Conservation (phyloP, 1,284 basidiomycete genomes). For the Mycocalia duriaeana region DNA sequence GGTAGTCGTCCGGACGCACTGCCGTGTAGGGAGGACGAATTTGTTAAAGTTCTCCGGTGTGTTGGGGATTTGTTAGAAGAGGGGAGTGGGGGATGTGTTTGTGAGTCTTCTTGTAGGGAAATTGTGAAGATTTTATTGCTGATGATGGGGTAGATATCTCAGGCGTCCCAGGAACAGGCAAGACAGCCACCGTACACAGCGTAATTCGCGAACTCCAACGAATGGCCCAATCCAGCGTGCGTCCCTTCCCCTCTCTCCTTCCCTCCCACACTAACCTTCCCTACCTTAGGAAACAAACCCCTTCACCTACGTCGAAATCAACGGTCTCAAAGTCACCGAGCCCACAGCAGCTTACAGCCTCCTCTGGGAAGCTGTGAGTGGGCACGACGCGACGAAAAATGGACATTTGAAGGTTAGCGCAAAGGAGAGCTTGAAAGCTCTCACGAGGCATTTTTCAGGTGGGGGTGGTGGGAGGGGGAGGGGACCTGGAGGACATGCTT, state of each 20-base stretch:
- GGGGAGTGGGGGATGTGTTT: conserved; percentile 92
- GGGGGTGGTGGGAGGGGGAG: no score
- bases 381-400: conserved; percentile 58
- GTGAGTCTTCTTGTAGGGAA: conserved; percentile 44
- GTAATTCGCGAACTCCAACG: conserved; percentile 84
- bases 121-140: not conserved
- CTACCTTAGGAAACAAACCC: conserved; percentile 75
- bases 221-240: conserved; percentile 76
- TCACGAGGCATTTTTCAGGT: conserved; percentile 57
- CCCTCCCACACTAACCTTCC: not conserved
- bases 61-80: conserved; percentile 88
- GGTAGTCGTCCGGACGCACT: conserved; percentile 87
- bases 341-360: conserved; percentile 84
- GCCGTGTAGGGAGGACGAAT: conserved; percentile 90
- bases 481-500: conserved; percentile 69
- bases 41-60: conserved; percentile 68
- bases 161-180: conserved; percentile 96
- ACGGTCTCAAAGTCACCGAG: conserved; percentile 89
- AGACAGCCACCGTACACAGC: conserved; percentile 95
- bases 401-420: conserved; percentile 62
- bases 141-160: conserved; percentile 70
- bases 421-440: conserved; percentile 67
- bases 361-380: conserved; percentile 85
- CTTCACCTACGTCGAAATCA: conserved; percentile 97
- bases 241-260: conserved; percentile 17